These are phyloP conservation scores for Monosporascus sp. DNA, from an alignment of 2,329 filamentous ascomycete genomes.

Conservation along the genomic window DNA sequence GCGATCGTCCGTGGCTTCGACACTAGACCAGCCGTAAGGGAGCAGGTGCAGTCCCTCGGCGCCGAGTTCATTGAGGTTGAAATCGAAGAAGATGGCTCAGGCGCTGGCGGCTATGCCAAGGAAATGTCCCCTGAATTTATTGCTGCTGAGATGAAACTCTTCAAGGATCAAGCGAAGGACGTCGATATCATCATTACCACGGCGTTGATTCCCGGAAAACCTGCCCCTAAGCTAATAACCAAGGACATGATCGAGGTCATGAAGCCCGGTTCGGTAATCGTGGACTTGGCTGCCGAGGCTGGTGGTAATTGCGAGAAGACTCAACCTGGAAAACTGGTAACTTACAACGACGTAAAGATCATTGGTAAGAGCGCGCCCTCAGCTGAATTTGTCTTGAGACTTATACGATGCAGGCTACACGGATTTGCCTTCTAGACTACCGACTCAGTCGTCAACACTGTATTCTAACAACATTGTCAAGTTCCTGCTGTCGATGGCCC, in stretches of 20 bases:
- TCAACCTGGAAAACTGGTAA: conserved; percentile 62
- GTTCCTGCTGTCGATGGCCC: conserved; percentile 74
- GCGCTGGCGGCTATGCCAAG: conserved; percentile 83
- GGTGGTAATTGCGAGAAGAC: conserved; percentile 87
- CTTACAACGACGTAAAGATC: conserved; percentile 73
- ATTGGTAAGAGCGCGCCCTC: conserved; percentile 53
- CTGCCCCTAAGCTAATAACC: conserved; percentile 78
- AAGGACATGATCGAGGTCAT: conserved; percentile 75
- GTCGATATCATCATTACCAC: conserved; percentile 93
- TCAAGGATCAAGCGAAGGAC: conserved; percentile 78
- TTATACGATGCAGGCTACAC: conserved; percentile 59
- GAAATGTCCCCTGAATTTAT: conserved; percentile 94
- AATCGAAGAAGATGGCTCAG: conserved; percentile 76
- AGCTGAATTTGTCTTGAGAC: not conserved
- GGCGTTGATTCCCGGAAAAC: conserved; percentile 80
- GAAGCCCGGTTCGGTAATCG: conserved; percentile 84
- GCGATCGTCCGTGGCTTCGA: conserved; percentile 89
- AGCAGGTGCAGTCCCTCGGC: conserved; percentile 85
- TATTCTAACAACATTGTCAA: conserved; percentile 96
- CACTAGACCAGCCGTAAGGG: conserved; percentile 78
- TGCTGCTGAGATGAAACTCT: conserved; percentile 87
- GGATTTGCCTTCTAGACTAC: conserved; percentile 78
- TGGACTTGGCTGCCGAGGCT: conserved; percentile 82
- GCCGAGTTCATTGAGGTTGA: conserved; percentile 88
- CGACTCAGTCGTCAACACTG: conserved; percentile 82